Conservation (phyloP, 768 basidiomycete genomes). For the Russula earlei region DNA sequence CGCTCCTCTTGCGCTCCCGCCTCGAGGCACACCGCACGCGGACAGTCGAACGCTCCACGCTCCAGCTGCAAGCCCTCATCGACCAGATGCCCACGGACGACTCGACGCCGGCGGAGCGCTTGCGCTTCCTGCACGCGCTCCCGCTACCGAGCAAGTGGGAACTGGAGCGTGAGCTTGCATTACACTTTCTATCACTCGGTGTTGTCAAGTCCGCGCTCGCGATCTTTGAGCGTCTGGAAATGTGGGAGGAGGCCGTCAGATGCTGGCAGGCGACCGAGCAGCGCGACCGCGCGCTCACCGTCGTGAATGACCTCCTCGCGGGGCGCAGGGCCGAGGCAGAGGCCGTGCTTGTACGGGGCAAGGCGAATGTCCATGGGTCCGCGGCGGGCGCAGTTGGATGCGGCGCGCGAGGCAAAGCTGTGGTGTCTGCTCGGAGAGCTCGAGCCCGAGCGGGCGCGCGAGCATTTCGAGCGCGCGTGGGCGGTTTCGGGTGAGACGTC, state of each 20-base stretch:
- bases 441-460: slow-evolving; percentile 55
- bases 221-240: slow-evolving; percentile 89
- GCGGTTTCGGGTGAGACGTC: slow-evolving; percentile 67
- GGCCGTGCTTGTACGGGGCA: slow-evolving; percentile 46
- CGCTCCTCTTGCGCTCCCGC: slow-evolving; percentile 84
- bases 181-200: slow-evolving; percentile 74
- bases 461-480: slow-evolving; percentile 84
- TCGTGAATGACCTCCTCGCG: slow-evolving; percentile 80
- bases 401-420: slow-evolving; percentile 75
- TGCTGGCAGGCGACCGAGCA: slow-evolving; percentile 81
- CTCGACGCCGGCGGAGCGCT: slow-evolving; percentile 60
- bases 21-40: slow-evolving; percentile 83
- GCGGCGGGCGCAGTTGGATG: slow-evolving; percentile 42
- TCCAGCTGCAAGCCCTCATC: slow-evolving; percentile 91
- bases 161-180: slow-evolving; percentile 83
- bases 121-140: slow-evolving; percentile 72
- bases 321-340: slow-evolving; percentile 83
- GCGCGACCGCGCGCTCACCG: slow-evolving; percentile 62
- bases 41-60: slow-evolving; percentile 84
- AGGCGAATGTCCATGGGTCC: slow-evolving; percentile 37
- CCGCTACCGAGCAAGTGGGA: slow-evolving; percentile 89
- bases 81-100: slow-evolving; percentile 94
- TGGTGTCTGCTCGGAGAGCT: slow-evolving; percentile 96
- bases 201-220: slow-evolving; percentile 85
- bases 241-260: slow-evolving; percentile 96